A percentile compares a stretch with the other conserved stretches of the same genome.
Conservation (phyloP, 2,329 filamentous ascomycete species). For the Ascochyta viciae-villosae region DNA sequence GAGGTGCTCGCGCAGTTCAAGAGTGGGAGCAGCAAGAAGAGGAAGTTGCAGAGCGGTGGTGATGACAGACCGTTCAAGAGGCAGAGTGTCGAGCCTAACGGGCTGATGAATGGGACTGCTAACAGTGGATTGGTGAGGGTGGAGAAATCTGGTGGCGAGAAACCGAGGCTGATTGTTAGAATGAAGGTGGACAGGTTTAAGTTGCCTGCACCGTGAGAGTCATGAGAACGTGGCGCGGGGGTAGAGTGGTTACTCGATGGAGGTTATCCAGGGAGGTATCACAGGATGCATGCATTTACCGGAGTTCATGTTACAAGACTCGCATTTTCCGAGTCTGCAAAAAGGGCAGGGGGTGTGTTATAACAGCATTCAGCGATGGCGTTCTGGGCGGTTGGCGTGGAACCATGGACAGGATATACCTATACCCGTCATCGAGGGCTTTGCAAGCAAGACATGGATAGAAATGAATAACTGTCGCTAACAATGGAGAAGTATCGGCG, state of each 20-base stretch:
- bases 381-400: conserved; percentile 17
- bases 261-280: neutral
- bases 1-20: conserved; percentile 21
- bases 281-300: conserved; percentile 4
- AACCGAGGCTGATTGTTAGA: conserved; percentile 27
- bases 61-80: conserved; percentile 37
- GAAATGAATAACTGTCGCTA: neutral
- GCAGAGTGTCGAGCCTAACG: conserved; percentile 35
- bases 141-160: conserved; percentile 24
- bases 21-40: conserved; percentile 26
- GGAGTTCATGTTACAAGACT: conserved; percentile 10
- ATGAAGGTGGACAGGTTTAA: conserved; percentile 29
- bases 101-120: conserved; percentile 16
- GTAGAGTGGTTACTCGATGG: neutral
- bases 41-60: conserved; percentile 27
- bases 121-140: conserved; percentile 29
- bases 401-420: conserved; percentile 5
- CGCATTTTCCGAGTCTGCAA: conserved; percentile 2
- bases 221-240: neutral
- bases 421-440: conserved; percentile 13
- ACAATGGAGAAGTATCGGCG: neutral
- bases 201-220: neutral
- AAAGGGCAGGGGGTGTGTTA: conserved; percentile 2
- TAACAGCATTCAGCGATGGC: conserved; percentile 35
- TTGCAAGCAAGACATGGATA: conserved; percentile 1